Evolutionary conservation across 331 rosid genomes (phyloP).

Genomic region (Saraca asoca): DNA sequence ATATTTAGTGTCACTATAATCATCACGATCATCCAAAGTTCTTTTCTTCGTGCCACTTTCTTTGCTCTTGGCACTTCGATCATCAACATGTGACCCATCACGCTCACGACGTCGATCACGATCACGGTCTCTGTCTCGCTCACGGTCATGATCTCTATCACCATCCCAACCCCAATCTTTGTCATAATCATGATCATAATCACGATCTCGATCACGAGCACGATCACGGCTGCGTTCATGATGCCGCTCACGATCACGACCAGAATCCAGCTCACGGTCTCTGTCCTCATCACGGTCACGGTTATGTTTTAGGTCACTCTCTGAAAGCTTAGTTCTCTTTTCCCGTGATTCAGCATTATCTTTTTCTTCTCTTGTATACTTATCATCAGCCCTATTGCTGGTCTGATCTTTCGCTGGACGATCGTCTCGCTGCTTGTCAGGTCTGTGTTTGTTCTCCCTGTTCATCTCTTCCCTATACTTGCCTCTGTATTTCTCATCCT

Average conservation of each 20-base stretch:
- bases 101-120: constrained; percentile 58
- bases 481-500: constrained; percentile 73
- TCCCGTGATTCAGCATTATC: constrained; percentile 58
- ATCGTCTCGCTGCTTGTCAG: constrained; percentile 69
- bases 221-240: constrained; percentile 48
- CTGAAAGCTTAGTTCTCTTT: constrained; percentile 69
- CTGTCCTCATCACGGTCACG: constrained; percentile 48
- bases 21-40: constrained; percentile 76
- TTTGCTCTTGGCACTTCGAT: constrained; percentile 56
- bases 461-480: constrained; percentile 67
- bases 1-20: constrained; percentile 58
- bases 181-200: constrained; percentile 53
- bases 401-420: constrained; percentile 60
- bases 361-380: constrained; percentile 66
- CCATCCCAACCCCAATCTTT: constrained; percentile 53
- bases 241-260: constrained; percentile 55
- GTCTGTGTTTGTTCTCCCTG: constrained; percentile 67
- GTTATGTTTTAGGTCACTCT: constrained; percentile 62
- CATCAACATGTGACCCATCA: constrained; percentile 65
- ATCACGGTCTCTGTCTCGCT: constrained; percentile 55
- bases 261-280: constrained; percentile 53
- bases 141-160: constrained; percentile 55
- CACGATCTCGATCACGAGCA: constrained; percentile 52
- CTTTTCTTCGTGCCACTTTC: constrained; percentile 76
- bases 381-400: constrained; percentile 69